phyloP scores from a whole-genome alignment of 371 early-diverging fungal species.

The Zychaea mexicana region DNA sequence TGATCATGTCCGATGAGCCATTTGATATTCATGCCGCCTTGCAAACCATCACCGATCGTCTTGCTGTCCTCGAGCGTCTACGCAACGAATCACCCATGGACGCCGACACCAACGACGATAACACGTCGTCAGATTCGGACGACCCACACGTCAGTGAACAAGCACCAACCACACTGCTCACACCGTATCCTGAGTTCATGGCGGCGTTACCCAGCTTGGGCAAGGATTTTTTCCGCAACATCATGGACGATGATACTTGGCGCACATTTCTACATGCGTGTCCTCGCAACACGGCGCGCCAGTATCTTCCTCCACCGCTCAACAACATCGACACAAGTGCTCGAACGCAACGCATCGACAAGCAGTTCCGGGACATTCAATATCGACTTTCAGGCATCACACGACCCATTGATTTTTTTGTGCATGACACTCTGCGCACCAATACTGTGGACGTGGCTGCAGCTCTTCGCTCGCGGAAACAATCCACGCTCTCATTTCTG shows the following conservation, averaged over 20 bases:
- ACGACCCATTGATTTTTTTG: conserved; percentile 4
- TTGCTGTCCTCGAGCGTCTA: neutral
- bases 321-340: neutral
- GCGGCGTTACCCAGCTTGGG: neutral
- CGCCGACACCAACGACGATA: neutral
- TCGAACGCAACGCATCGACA: neutral
- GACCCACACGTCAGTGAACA: neutral
- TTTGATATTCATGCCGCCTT: neutral
- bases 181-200: neutral
- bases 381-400: conserved; percentile 11
- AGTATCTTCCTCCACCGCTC: neutral
- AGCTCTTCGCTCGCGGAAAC: neutral
- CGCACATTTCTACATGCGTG: neutral
- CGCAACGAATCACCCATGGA: neutral
- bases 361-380: conserved; percentile 6
- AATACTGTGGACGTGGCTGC: neutral
- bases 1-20: neutral
- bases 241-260: neutral
- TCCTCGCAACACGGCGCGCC: neutral
- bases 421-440: neutral
- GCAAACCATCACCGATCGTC: neutral
- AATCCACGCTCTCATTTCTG: neutral
- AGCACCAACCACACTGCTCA: neutral
- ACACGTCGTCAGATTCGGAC: neutral
- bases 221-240: neutral